phyloP scores from a whole-genome alignment of 1,284 basidiomycete species.

The Cryptococcus neoformans region DNA sequence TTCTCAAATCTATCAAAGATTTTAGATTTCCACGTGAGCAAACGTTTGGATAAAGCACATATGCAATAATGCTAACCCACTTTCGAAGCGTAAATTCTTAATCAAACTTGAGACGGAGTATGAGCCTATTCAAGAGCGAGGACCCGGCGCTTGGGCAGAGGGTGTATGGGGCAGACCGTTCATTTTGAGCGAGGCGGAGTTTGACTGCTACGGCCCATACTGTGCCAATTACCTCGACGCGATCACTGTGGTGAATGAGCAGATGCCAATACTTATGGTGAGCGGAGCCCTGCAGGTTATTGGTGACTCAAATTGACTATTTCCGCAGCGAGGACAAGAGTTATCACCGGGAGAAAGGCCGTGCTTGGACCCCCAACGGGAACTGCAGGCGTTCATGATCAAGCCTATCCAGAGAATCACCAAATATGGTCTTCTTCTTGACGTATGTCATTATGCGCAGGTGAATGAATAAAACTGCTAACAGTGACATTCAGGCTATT shows the following conservation, averaged over 20 bases:
- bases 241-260: conserved; percentile 77
- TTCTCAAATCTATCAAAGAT: conserved; percentile 96
- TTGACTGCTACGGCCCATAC: conserved; percentile 93
- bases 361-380: conserved; percentile 51
- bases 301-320: not conserved
- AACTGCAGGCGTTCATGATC: conserved; percentile 81
- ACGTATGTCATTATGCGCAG: conserved; percentile 50
- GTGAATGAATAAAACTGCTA: conserved; percentile 9
- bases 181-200: conserved; percentile 74
- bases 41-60: no score
- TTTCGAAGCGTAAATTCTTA: conserved; percentile 70
- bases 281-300: conserved; percentile 42
- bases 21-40: conserved; percentile 76
- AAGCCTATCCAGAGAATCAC: conserved; percentile 74
- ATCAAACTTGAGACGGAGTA: conserved; percentile 84
- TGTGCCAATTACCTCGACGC: conserved; percentile 94
- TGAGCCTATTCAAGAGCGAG: conserved; percentile 54
- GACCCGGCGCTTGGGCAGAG: conserved; percentile 65
- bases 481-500: conserved; percentile 25
- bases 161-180: conserved; percentile 87
- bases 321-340: conserved; percentile 29
- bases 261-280: conserved; percentile 78
- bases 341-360: conserved; percentile 31
- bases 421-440: conserved; percentile 67
- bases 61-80: no score